Percentiles rank a stretch among this genome's conserved stretches.
Conservation (phyloP, 805 yeast species). For the Pichia phayaonensis region DNA sequence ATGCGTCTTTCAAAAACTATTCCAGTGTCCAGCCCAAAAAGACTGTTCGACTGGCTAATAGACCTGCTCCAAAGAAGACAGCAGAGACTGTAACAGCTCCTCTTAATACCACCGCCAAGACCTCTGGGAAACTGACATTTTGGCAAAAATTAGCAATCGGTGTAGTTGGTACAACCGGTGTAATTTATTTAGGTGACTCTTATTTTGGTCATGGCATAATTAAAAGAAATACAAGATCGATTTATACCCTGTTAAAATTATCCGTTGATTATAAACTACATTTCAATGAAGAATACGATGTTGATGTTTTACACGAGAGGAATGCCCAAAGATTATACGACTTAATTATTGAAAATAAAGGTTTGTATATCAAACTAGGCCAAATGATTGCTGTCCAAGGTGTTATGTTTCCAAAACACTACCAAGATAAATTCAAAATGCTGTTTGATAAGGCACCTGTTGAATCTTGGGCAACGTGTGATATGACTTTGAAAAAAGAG, state of each 20-base stretch:
- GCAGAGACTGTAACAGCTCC: background rate
- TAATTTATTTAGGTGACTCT: slow-evolving; percentile 24
- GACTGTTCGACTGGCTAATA: slow-evolving; percentile 6
- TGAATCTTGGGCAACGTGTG: slow-evolving; percentile 43
- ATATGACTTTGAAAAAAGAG: slow-evolving; percentile 32
- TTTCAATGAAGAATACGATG: slow-evolving; percentile 37
- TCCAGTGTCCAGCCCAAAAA: background rate
- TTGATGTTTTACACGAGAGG: slow-evolving; percentile 51
- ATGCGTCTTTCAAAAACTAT: background rate
- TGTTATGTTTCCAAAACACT: slow-evolving; percentile 55
- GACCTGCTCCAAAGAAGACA: background rate
- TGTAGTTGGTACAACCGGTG: slow-evolving; percentile 13
- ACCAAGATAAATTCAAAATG: slow-evolving; percentile 45
- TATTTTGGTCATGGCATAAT: slow-evolving; percentile 40
- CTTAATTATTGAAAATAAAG: slow-evolving; percentile 41
- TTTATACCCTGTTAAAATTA: slow-evolving; percentile 38
- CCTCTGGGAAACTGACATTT: background rate
- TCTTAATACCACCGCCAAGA: background rate
- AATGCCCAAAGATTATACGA: slow-evolving; percentile 45
- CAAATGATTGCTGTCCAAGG: slow-evolving; percentile 78
- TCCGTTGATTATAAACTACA: slow-evolving; percentile 56
- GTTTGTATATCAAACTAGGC: slow-evolving; percentile 68
- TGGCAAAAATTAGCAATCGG: slow-evolving; percentile 6
- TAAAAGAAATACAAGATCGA: slow-evolving; percentile 45
- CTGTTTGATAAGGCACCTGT: slow-evolving; percentile 65